Evolutionary conservation across 306 rosid species (phyloP), one percentile per base, ranked within the genome.

Genomic region (Pterocarpus macrocarpus): DNA sequence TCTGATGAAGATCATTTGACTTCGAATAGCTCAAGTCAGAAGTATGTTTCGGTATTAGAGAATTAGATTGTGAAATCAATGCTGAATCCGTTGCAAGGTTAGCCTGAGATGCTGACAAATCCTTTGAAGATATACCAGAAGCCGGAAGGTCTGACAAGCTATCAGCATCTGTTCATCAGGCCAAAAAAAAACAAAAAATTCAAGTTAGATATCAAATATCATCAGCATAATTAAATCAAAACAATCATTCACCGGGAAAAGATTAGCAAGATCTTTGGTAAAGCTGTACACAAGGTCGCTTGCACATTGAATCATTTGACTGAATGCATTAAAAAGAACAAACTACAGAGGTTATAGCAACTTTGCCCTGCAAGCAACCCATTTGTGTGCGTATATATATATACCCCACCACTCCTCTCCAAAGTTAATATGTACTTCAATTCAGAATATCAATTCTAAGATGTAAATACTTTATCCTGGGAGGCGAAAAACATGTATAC

Each of bases 21-120:
- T 89, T 84, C 22, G 97, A 83, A 82, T 86, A 90, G 82, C 88
- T 84, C 69, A 81, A 17, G 82, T 87, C 92, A 82, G 85, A 92
- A 33, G 76, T 5, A 75, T 89, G 90, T 64, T 89, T 87, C 5
- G 88, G 88, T 44, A 93, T 77, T 64, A 86, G 76, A 66, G 91
- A 82, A 22, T 38, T 76, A 33, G 91, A 65, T 64, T 91, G 91
- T 34, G 90, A 75, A 76, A 87, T 85, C 47, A 97, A 80, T 64
- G 88, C 78, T 6, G 86, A 67, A 22, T 88, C 93, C 83, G 91
- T 95, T 56, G 87, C 69, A 53, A 85, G 90, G 82, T 80, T 81
- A 56, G 86, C 49, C 78, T 89, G 92, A 52, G 91, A 78, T 30
- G 80, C 47, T 41, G 63, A 49, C 85, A 88, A 73, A 77, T 89